Conservation (phyloP, 2,329 filamentous ascomycete species). For the Diaporthe eres region DNA sequence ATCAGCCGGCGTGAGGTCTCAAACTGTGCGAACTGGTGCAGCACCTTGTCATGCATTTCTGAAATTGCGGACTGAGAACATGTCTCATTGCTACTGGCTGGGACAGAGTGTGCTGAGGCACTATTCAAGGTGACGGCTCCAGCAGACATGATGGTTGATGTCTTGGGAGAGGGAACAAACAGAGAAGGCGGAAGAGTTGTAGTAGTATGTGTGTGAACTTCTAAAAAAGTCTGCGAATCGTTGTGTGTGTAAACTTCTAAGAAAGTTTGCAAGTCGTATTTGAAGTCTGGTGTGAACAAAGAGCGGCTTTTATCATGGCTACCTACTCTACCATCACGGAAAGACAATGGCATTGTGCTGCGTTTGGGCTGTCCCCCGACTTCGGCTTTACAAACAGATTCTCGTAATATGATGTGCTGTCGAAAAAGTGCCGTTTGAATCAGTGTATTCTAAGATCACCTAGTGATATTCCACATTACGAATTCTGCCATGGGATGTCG, state of each 20-base stretch:
- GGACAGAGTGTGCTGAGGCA: neutral
- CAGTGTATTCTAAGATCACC: neutral
- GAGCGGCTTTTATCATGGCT: neutral
- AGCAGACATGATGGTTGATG: neutral
- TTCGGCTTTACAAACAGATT: neutral
- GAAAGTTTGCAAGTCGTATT: neutral
- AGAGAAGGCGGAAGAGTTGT: fast-evolving
- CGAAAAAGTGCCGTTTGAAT: neutral
- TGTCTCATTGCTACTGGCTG: neutral
- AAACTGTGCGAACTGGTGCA: constrained; percentile 19
- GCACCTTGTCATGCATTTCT: constrained; percentile 8
- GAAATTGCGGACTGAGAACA: neutral
- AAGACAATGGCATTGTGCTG: neutral
- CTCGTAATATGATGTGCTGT: neutral
- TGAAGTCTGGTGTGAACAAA: neutral
- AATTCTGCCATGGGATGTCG: neutral
- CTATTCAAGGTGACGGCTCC: neutral
- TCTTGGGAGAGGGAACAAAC: neutral
- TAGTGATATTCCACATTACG: no score
- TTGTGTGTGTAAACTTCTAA: no score
- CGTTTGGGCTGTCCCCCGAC: neutral
- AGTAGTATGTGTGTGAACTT: neutral
- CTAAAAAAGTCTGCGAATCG: neutral
- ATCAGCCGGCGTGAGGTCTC: constrained; percentile 22
- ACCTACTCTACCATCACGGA: neutral